phyloP scores from a whole-genome alignment of 1,284 basidiomycete genomes.

The Ustilago tritici region DNA sequence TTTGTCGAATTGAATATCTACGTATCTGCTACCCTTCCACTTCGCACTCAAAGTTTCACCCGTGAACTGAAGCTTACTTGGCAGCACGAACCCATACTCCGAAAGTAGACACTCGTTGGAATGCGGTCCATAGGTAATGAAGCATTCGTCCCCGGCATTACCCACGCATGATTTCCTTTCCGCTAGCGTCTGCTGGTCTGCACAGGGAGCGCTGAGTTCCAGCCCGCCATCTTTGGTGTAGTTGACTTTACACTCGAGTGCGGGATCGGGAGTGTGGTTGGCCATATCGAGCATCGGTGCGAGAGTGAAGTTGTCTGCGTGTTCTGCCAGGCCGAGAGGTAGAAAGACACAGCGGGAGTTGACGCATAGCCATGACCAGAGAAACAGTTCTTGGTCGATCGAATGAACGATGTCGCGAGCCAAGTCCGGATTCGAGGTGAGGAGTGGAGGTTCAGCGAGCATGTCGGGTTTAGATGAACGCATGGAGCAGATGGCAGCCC shows the following conservation, averaged over 20 bases:
- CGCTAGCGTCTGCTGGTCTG: neutral
- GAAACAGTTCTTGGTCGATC: slow-evolving; percentile 20
- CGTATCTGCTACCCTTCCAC: slow-evolving; percentile 56
- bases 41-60: neutral
- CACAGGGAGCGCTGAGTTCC: slow-evolving; percentile 47
- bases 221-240: slow-evolving; percentile 44
- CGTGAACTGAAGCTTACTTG: neutral
- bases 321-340: slow-evolving; percentile 51
- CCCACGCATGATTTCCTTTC: neutral
- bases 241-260: slow-evolving; percentile 55
- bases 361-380: slow-evolving; percentile 64
- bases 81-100: slow-evolving; percentile 65
- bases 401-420: slow-evolving; percentile 14
- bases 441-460: slow-evolving; percentile 25
- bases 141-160: slow-evolving; percentile 53
- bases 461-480: slow-evolving; percentile 11
- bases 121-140: slow-evolving; percentile 65
- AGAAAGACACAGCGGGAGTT: slow-evolving; percentile 65
- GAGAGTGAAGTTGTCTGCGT: slow-evolving; percentile 65
- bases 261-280: slow-evolving; percentile 58
- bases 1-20: slow-evolving; percentile 53
- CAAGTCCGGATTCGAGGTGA: slow-evolving; percentile 3
- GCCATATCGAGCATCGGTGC: slow-evolving; percentile 68
- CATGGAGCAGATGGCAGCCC: slow-evolving; percentile 20
- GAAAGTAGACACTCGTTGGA: slow-evolving; percentile 55